A percentile compares a stretch with the other conserved stretches of the same genome.
Conservation (phyloP, 2,329 filamentous ascomycete species). For the Gnomoniopsis sp. region DNA sequence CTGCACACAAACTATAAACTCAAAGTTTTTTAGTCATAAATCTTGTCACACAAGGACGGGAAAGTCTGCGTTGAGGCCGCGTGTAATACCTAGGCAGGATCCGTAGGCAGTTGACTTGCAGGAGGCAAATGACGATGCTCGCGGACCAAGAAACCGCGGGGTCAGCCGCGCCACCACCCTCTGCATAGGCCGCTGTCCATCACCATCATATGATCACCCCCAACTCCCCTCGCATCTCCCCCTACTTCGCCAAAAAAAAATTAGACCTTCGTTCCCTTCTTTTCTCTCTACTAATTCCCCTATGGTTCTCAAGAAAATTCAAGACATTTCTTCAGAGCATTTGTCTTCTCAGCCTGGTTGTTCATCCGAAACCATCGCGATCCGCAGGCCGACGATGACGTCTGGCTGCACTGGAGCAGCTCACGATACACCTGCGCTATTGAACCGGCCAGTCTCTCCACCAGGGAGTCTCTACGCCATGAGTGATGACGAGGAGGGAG, state of each 20-base stretch:
- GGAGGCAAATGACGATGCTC: background rate
- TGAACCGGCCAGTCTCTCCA: constrained; percentile 59
- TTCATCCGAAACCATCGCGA: background rate
- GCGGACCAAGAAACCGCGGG: background rate
- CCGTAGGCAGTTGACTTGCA: background rate
- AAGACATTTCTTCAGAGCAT: background rate
- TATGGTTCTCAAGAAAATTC: constrained; percentile 2
- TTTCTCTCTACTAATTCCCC: background rate
- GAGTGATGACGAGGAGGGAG: constrained; percentile 93
- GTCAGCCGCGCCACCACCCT: background rate
- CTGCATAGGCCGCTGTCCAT: background rate
- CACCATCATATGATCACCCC: constrained; percentile 5
- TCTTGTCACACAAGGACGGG: background rate
- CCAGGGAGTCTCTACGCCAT: constrained; percentile 89
- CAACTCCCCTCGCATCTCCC: background rate
- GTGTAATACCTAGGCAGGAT: background rate
- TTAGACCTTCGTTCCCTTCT: background rate
- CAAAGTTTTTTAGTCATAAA: background rate
- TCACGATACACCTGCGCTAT: constrained; percentile 18
- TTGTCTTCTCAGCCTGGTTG: background rate
- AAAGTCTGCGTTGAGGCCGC: background rate
- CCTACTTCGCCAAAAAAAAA: background rate
- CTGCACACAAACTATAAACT: background rate
- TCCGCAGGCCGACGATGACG: constrained; percentile 25
- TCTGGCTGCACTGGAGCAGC: constrained; percentile 22